These are phyloP conservation scores for Mortierella sp. DNA, from an alignment of 371 early-diverging fungal genomes.

Conservation along the genomic window DNA sequence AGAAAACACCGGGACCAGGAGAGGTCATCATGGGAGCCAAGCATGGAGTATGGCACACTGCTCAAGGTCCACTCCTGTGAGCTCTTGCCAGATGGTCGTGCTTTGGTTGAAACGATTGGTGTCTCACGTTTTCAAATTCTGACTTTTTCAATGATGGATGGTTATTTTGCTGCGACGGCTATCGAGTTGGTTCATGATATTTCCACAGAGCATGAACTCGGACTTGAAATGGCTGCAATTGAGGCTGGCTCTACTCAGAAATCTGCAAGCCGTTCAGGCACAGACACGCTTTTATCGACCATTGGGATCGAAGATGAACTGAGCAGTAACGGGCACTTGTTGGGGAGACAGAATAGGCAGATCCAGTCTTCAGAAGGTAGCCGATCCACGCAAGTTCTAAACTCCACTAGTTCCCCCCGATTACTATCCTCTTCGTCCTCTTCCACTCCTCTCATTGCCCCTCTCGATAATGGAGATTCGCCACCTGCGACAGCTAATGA, in stretches of 20 bases:
- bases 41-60: conserved; percentile 57
- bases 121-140: conserved; percentile 59
- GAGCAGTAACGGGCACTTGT: neutral
- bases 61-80: conserved; percentile 58
- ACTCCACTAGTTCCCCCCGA: neutral
- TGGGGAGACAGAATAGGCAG: neutral
- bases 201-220: conserved; percentile 26
- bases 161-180: conserved; percentile 42
- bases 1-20: conserved; percentile 38
- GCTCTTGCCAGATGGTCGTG: conserved; percentile 51
- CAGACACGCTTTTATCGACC: neutral
- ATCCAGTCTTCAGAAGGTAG: neutral
- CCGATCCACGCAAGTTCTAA: neutral
- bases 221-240: conserved; percentile 44
- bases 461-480: neutral
- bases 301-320: neutral
- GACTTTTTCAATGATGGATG: conserved; percentile 38
- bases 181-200: conserved; percentile 44
- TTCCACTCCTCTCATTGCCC: neutral
- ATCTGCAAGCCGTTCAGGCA: neutral
- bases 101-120: conserved; percentile 59
- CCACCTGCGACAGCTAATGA: neutral
- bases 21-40: conserved; percentile 30
- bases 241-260: conserved; percentile 32
- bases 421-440: neutral